Percentiles rank a stretch among this genome's conserved stretches.
Evolutionary conservation across 148 eudicot genomes (phyloP).

Genomic region (Amaranthus cruentus): DNA sequence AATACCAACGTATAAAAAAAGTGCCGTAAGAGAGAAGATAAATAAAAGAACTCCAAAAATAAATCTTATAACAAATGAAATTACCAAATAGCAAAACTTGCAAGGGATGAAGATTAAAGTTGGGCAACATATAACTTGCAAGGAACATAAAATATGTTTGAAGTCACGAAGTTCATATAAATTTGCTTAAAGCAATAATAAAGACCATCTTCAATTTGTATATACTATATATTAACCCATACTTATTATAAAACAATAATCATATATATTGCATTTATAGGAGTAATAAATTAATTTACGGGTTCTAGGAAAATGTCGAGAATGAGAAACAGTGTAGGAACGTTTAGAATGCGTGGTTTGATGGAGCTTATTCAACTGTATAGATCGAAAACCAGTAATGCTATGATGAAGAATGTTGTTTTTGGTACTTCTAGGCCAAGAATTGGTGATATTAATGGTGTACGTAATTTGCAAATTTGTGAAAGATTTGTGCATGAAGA

Average conservation of each 20-base stretch:
- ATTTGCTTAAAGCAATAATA: constrained; percentile 7
- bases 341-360: constrained; percentile 28
- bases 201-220: not conserved
- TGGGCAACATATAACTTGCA: constrained; percentile 16
- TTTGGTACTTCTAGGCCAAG: constrained; percentile 1
- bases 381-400: constrained; percentile 10
- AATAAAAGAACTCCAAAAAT: not conserved
- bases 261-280: too few relatives aligned
- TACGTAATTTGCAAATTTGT: not conserved
- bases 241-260: too few relatives aligned
- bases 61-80: not conserved
- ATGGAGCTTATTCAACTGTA: constrained; percentile 24
- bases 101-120: not conserved
- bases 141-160: constrained; percentile 10
- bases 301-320: not conserved
- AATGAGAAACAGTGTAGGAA: constrained; percentile 22
- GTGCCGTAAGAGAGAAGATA: not conserved
- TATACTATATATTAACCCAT: not conserved
- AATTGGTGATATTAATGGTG: not conserved
- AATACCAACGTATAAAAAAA: not conserved
- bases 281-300: too few relatives aligned
- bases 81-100: constrained; percentile 8
- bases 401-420: not conserved
- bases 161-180: not conserved
- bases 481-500: constrained; percentile 9